These are phyloP conservation scores for Cutaneotrichosporon cavernicola DNA, from an alignment of 1,284 basidiomycete genomes.

Conservation along the genomic window DNA sequence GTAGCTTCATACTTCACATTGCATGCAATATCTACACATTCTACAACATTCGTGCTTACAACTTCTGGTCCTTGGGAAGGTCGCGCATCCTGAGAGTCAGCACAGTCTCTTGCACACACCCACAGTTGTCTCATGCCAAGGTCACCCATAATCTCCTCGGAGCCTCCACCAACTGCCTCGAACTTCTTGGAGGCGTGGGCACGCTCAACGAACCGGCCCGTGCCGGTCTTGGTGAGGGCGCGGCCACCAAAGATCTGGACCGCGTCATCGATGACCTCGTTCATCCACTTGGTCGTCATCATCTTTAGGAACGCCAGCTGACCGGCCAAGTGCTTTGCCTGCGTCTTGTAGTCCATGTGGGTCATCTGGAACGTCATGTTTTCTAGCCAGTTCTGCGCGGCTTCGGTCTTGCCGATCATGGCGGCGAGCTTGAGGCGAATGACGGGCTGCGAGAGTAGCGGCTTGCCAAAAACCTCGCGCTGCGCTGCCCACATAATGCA, in stretches of 20 bases:
- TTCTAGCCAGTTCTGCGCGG: slow-evolving; percentile 84
- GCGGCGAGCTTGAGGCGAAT: slow-evolving; percentile 69
- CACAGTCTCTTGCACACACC: background rate
- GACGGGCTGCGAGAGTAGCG: slow-evolving; percentile 75
- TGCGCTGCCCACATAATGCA: slow-evolving; percentile 65
- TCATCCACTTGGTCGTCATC: slow-evolving; percentile 56
- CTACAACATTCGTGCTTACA: slow-evolving; percentile 3
- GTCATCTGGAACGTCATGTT: slow-evolving; percentile 88
- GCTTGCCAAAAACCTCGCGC: slow-evolving; percentile 81
- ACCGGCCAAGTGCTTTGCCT: slow-evolving; percentile 56
- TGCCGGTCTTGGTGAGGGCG: slow-evolving; percentile 41
- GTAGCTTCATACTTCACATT: background rate
- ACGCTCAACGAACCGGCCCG: slow-evolving; percentile 58
- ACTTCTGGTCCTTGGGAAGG: slow-evolving; percentile 20
- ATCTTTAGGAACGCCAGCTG: slow-evolving; percentile 59
- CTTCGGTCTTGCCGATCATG: slow-evolving; percentile 81
- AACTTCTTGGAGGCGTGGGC: slow-evolving; percentile 70
- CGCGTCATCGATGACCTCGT: slow-evolving; percentile 56
- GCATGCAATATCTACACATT: background rate
- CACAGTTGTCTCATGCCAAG: slow-evolving; percentile 57
- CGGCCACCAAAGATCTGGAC: slow-evolving; percentile 55
- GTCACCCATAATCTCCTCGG: slow-evolving; percentile 56
- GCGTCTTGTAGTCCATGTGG: slow-evolving; percentile 74
- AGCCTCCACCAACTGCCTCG: slow-evolving; percentile 64
- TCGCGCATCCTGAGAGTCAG: slow-evolving; percentile 9